phyloP scores from a whole-genome alignment of 305 asterid species.

The Stenogyne calaminthoides region DNA sequence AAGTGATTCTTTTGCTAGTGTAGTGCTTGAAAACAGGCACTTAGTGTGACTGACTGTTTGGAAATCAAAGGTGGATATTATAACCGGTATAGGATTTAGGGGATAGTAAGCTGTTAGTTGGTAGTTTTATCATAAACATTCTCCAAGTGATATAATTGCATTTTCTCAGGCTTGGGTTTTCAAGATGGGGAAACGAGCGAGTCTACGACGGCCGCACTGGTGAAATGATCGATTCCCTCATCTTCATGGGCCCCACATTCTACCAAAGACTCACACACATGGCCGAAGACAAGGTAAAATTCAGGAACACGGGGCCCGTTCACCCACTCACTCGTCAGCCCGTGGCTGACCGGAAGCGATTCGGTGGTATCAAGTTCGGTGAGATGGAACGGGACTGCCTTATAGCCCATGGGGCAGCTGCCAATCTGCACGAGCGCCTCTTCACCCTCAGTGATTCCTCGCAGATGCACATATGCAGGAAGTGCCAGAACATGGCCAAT shows the following conservation, averaged over 20 bases:
- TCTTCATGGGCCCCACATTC: constrained; percentile 93
- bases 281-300: constrained; percentile 98
- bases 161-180: constrained; percentile 69
- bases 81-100: constrained; percentile 36
- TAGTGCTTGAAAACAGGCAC: too few relatives aligned
- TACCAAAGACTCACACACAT: constrained; percentile 91
- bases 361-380: constrained; percentile 94
- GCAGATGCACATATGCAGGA: constrained; percentile 82
- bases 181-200: constrained; percentile 87
- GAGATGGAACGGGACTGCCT: constrained; percentile 98
- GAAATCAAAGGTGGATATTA: too few relatives aligned
- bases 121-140: neutral
- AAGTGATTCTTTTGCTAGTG: too few relatives aligned
- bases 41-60: too few relatives aligned
- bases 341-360: constrained; percentile 87
- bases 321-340: constrained; percentile 99
- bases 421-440: constrained; percentile 85
- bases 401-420: constrained; percentile 92
- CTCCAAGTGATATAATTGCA: constrained; percentile 12
- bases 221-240: constrained; percentile 57
- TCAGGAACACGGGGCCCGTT: constrained; percentile 87
- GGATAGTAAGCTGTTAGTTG: neutral
- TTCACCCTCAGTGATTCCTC: constrained; percentile 91
- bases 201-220: constrained; percentile 81
- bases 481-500: constrained; percentile 76